Evolutionary conservation across 768 basidiomycete genomes (phyloP), one percentile per base, ranked within the genome.

Genomic region (Termitomyces sp.): DNA sequence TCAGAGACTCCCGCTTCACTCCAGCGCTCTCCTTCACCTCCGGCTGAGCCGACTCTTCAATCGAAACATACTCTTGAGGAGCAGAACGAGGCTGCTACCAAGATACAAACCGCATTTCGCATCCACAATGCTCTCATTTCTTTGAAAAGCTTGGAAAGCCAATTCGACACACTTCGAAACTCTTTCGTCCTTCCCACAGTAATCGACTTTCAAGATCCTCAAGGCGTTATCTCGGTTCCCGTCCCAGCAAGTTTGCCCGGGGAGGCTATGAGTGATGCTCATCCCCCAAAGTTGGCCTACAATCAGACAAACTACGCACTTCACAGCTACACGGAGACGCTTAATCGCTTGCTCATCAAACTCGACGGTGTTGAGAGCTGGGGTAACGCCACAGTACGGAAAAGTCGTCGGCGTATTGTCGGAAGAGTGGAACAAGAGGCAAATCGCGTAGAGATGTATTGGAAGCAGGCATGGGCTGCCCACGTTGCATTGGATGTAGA

Each of bases 331-430:
- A 72, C 77, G n/a, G 83, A 91, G 63, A 73, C 77, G 45, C 76
- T 91, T 34, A 81, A 81, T 55, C 82, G 81, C 40, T 70, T 92
- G 13, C 75, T 92, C n/a, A 77, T 81, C 46, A 77, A 78, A 61
- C 80, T 92, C 12, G 90, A 92, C 62, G 83, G 79, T 0, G 79
- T 92, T 22, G 82, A 88, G 63, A 87, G 84, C 62, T 79, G 77
- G 62, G 89, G 89, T 0, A 77, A 83, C 49, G 69, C 70, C 60
- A 71, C 68, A 0, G 79, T 93, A 7, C 72, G 89, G 47, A 72
- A 73, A 32, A 69, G 64, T 58, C 71, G 91, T 51, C 76, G 83
- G 63, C 67, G 70, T 4, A 72, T 86, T 2, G 88, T 87, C 45
- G 74, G 76, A 62, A 67, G 65, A 46, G 82, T 92, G 18, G 90